Conservation (phyloP, 1,139 yeast species). For the Kurtzmaniella quercitrusa region DNA sequence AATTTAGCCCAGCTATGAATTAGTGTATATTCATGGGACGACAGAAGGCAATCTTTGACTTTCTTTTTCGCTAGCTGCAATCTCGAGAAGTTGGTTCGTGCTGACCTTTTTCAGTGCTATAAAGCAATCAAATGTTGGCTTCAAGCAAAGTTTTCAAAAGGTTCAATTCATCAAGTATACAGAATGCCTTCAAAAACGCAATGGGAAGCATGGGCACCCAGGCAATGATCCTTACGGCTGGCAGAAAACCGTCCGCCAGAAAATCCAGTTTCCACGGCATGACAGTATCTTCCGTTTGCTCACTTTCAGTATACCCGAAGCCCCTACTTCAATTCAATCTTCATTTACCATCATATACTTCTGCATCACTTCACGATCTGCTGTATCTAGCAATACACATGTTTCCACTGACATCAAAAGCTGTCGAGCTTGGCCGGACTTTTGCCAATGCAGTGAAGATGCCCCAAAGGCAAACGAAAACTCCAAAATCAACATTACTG, state of each 20-base stretch:
- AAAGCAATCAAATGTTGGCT: neutral
- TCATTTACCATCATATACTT: constrained; percentile 78
- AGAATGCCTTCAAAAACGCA: constrained; percentile 24
- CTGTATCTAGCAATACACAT: constrained; percentile 68
- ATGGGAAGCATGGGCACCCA: constrained; percentile 42
- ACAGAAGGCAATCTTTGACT: too few species aligned
- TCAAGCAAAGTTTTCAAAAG: neutral
- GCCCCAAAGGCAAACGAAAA: constrained; percentile 9
- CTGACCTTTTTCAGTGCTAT: neutral
- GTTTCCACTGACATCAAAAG: constrained; percentile 51
- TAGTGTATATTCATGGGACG: too few species aligned
- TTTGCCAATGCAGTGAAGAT: constrained; percentile 59
- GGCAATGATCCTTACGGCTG: constrained; percentile 42
- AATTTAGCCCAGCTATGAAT: too few species aligned
- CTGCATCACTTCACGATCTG: constrained; percentile 54
- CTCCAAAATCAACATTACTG: constrained; percentile 6
- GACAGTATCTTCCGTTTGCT: constrained; percentile 78
- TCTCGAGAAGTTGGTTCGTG: neutral
- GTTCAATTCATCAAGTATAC: constrained; percentile 14
- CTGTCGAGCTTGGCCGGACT: constrained; percentile 52
- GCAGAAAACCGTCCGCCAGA: constrained; percentile 7
- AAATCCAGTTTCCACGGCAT: constrained; percentile 54
- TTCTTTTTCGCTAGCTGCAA: too few species aligned
- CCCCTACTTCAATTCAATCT: constrained; percentile 79
- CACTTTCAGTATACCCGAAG: constrained; percentile 67